phyloP scores from a whole-genome alignment of 1,284 basidiomycete genomes.

The Ceratobasidium sp. region DNA sequence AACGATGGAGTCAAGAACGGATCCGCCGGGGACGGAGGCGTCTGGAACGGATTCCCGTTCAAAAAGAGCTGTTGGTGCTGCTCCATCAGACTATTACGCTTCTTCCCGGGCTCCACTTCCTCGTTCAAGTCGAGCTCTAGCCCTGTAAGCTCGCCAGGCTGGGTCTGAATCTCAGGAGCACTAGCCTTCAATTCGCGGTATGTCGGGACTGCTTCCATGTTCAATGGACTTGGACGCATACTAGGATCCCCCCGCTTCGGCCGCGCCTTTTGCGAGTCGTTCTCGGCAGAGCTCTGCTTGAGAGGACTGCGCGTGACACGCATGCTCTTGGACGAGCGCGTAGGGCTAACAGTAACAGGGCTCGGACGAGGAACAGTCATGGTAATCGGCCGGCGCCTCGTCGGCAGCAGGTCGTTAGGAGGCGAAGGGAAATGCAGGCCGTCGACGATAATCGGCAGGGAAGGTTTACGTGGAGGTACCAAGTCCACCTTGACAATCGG shows the following conservation, averaged over 20 bases:
- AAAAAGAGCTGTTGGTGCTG: constrained; percentile 38
- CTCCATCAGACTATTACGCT: constrained; percentile 36
- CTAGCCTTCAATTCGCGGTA: constrained; percentile 24
- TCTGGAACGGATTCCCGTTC: constrained; percentile 35
- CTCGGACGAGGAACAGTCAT: neutral
- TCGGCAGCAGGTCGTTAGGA: neutral
- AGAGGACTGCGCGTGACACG: constrained; percentile 2
- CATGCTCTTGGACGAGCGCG: constrained; percentile 25
- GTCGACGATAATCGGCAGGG: constrained; percentile 25
- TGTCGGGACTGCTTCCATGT: constrained; percentile 20
- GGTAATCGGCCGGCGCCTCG: constrained; percentile 21
- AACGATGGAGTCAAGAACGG: constrained; percentile 8
- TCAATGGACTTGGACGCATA: constrained; percentile 6
- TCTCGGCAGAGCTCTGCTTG: neutral
- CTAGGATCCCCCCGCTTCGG: neutral
- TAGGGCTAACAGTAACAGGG: neutral
- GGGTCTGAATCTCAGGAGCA: neutral
- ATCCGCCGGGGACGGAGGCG: constrained; percentile 28
- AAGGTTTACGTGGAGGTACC: constrained; percentile 3
- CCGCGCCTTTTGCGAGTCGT: constrained; percentile 9
- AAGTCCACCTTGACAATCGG: constrained; percentile 26
- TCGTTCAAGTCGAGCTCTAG: constrained; percentile 29
- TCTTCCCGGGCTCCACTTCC: neutral
- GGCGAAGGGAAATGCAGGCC: constrained; percentile 24
- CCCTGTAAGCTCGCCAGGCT: constrained; percentile 29